phyloP scores from a whole-genome alignment of 257 asterid genomes.

The Solanum arcanum region DNA sequence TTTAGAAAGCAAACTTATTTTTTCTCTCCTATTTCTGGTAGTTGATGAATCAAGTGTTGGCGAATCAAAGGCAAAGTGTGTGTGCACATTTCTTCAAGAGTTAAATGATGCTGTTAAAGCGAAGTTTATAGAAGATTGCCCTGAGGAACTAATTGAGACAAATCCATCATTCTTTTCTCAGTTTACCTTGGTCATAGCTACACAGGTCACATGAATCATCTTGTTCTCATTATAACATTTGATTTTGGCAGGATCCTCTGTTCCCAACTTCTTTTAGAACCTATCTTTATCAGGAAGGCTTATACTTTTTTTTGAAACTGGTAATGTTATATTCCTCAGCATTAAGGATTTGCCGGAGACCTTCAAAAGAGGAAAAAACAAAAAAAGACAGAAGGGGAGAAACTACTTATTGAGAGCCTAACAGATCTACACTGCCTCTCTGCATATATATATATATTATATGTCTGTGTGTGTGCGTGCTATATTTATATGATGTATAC shows the following conservation, averaged over 20 bases:
- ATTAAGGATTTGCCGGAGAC: background rate
- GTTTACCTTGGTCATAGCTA: slow-evolving; percentile 62
- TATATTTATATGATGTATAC: background rate
- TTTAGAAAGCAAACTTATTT: background rate
- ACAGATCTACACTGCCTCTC: background rate
- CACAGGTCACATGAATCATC: background rate
- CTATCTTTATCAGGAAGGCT: background rate
- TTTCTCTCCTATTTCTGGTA: slow-evolving; percentile 5
- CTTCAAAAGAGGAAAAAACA: background rate
- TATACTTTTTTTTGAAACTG: background rate
- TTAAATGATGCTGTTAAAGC: slow-evolving; percentile 95
- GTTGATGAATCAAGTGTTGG: slow-evolving; percentile 89
- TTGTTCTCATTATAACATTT: background rate
- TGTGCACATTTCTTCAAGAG: slow-evolving; percentile 86
- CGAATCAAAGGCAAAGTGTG: slow-evolving; percentile 87
- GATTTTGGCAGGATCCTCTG: background rate
- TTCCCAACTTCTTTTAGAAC: slow-evolving; percentile 4
- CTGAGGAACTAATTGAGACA: slow-evolving; percentile 60
- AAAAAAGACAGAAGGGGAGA: background rate
- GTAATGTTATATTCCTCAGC: background rate
- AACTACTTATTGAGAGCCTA: background rate
- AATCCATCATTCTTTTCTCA: slow-evolving; percentile 84
- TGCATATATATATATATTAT: slow-evolving; percentile 33
- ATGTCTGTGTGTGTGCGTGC: slow-evolving; percentile 19
- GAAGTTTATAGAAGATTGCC: slow-evolving; percentile 78